Percentiles rank a stretch among this genome's conserved stretches.
Conservation (phyloP, 2,329 filamentous ascomycete species). For the Aspergillus latus region DNA sequence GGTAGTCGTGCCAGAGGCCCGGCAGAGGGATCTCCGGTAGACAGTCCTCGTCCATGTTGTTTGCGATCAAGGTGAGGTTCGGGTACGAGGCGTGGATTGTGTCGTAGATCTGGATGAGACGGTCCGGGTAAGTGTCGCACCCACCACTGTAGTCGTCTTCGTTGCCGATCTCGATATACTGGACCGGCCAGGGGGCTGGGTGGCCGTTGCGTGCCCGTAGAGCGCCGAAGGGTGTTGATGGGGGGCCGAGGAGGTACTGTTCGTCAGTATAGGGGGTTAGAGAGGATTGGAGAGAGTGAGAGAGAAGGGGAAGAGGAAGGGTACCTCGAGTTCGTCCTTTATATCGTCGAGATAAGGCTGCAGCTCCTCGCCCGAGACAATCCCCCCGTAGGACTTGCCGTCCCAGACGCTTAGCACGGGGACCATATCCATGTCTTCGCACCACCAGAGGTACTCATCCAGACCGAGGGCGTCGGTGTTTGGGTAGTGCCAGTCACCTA, state of each 20-base stretch:
- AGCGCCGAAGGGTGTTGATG: conserved; percentile 52
- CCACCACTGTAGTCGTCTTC: conserved; percentile 63
- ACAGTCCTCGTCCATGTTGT: conserved; percentile 34
- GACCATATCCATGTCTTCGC: conserved; percentile 60
- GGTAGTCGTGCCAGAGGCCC: conserved; percentile 51
- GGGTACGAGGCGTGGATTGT: conserved; percentile 58
- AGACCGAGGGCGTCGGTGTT: conserved; percentile 62
- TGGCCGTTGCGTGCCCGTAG: conserved; percentile 60
- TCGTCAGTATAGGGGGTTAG: background rate
- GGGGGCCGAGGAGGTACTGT: conserved; percentile 56
- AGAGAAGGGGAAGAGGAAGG: background rate
- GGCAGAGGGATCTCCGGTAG: conserved; percentile 28
- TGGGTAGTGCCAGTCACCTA: conserved; percentile 57
- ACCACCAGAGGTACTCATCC: conserved; percentile 62
- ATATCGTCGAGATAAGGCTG: conserved; percentile 59
- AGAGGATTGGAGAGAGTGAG: no score
- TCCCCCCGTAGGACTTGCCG: conserved; percentile 55
- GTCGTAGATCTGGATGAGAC: conserved; percentile 60
- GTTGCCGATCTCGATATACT: conserved; percentile 66
- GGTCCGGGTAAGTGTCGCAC: conserved; percentile 51
- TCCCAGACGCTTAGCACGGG: conserved; percentile 59
- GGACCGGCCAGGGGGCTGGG: conserved; percentile 57
- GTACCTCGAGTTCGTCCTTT: conserved; percentile 59
- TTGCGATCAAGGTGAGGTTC: conserved; percentile 57
- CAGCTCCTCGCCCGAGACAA: conserved; percentile 51